phyloP scores from a whole-genome alignment of 1,284 basidiomycete species.

The Ganoderma meredithae region DNA sequence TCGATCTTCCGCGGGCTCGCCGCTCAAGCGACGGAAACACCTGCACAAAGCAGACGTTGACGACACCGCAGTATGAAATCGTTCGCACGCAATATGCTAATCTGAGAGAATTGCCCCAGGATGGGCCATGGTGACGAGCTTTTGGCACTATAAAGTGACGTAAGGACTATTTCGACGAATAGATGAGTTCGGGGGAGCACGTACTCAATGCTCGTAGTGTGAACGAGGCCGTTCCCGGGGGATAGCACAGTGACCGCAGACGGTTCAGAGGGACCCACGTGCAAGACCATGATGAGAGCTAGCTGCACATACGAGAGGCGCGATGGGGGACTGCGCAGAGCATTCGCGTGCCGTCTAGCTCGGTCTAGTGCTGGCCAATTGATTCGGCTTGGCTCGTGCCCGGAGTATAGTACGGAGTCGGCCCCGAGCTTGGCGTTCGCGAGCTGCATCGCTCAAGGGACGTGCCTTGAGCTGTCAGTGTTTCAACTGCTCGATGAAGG shows the following conservation, averaged over 20 bases:
- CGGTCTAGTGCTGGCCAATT: neutral
- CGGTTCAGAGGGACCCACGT: neutral
- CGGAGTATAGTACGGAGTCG: neutral
- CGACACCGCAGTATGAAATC: neutral
- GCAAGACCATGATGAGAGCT: neutral
- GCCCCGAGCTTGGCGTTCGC: neutral
- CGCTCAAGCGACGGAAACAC: neutral
- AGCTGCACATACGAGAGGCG: neutral
- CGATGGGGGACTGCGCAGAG: neutral
- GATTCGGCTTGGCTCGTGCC: neutral
- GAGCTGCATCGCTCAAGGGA: neutral
- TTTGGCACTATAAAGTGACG: neutral
- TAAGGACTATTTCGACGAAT: neutral
- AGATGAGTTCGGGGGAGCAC: neutral
- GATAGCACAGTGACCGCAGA: neutral
- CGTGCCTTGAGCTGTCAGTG: slow-evolving; percentile 2
- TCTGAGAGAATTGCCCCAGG: neutral
- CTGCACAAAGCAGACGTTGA: neutral
- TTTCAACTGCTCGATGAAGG: neutral
- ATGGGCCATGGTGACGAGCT: neutral
- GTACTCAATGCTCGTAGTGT: neutral
- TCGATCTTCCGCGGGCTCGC: neutral
- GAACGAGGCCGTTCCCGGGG: neutral
- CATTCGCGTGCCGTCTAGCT: neutral
- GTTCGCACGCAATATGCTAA: neutral